These are phyloP conservation scores for Royoungia palumana DNA, from an alignment of 768 basidiomycete genomes.

Conservation along the genomic window DNA sequence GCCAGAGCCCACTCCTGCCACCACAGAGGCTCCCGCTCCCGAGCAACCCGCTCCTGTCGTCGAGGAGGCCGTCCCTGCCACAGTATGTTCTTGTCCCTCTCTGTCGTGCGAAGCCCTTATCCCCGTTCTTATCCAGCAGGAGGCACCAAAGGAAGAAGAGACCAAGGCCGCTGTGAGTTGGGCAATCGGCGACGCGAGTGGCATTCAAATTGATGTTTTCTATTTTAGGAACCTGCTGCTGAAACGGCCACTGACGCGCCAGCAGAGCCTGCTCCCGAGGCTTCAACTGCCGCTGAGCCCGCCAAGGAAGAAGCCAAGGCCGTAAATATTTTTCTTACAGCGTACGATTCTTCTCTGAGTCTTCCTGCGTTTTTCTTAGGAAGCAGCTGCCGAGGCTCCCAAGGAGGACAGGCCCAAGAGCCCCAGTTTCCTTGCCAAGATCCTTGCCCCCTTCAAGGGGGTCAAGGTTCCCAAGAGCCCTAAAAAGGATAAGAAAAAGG, in stretches of 20 bases:
- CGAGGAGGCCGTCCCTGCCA: slow-evolving; percentile 33
- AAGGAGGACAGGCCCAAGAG: slow-evolving; percentile 85
- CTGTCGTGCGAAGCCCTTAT: neutral
- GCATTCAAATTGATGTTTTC: neutral
- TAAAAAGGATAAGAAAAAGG: slow-evolving; percentile 82
- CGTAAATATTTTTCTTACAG: slow-evolving; percentile 26
- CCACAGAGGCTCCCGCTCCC: slow-evolving; percentile 28
- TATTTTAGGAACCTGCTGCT: slow-evolving; percentile 35
- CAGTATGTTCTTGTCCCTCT: slow-evolving; percentile 27
- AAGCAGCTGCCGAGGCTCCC: slow-evolving; percentile 44
- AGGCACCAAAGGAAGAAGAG: slow-evolving; percentile 42
- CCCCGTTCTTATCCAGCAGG: slow-evolving; percentile 21
- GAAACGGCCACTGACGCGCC: slow-evolving; percentile 25
- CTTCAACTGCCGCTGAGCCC: slow-evolving; percentile 32
- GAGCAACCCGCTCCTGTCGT: slow-evolving; percentile 26
- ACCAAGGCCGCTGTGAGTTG: slow-evolving; percentile 37
- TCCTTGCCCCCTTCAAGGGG: slow-evolving; percentile 76
- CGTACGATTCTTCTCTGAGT: slow-evolving; percentile 27
- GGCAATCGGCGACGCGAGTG: accelerated
- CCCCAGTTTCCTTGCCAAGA: slow-evolving; percentile 69
- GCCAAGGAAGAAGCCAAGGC: slow-evolving; percentile 44
- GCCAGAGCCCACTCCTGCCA: slow-evolving; percentile 27
- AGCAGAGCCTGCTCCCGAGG: slow-evolving; percentile 28
- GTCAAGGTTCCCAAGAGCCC: slow-evolving; percentile 67
- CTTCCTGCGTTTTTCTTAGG: neutral